Percentiles rank a stretch among this genome's conserved stretches.
Evolutionary conservation across 179 eudicot genomes (phyloP).

Genomic region (Pouteria campechiana): DNA sequence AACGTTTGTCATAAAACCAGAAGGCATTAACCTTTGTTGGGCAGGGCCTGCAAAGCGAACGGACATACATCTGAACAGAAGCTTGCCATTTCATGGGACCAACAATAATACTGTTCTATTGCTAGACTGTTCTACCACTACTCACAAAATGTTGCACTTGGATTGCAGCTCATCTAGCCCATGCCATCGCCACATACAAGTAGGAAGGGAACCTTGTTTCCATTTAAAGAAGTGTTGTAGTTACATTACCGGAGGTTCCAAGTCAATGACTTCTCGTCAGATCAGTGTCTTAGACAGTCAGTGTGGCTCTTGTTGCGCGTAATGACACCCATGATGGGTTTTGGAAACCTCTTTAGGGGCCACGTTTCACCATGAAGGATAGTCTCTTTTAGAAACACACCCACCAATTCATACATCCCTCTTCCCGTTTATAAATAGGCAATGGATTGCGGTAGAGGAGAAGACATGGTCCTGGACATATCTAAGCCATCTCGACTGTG

Average conservation of each 20-base stretch:
- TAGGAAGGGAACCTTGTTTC: conserved; percentile 4
- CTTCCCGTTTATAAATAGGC: no score
- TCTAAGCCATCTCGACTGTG: no score
- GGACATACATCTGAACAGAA: conserved; percentile 31
- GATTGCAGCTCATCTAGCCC: conserved; percentile 29
- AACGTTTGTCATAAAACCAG: conserved; percentile 15
- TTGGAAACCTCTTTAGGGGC: no score
- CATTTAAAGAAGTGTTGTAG: conserved; percentile 6
- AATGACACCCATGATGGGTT: no score
- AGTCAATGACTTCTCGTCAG: conserved; percentile 38
- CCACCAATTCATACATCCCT: no score
- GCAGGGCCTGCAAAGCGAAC: conserved; percentile 20
- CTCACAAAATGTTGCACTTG: conserved; percentile 15
- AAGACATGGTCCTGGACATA: no score
- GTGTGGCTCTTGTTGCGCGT: conserved; percentile 34
- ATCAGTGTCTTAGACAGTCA: conserved; percentile 17
- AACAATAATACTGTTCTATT: conserved; percentile 29
- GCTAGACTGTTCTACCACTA: conserved; percentile 25
- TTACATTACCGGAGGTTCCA: conserved; percentile 26
- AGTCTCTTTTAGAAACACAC: no score
- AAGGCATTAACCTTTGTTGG: conserved; percentile 5
- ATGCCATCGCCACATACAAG: conserved; percentile 26
- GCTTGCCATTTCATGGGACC: conserved; percentile 31
- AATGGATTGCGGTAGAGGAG: no score
- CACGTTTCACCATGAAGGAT: no score